A percentile compares a stretch with the other conserved stretches of the same genome.
Evolutionary conservation across 805 yeast genomes (phyloP).

Genomic region (Groenewaldozyma salmanticensis): DNA sequence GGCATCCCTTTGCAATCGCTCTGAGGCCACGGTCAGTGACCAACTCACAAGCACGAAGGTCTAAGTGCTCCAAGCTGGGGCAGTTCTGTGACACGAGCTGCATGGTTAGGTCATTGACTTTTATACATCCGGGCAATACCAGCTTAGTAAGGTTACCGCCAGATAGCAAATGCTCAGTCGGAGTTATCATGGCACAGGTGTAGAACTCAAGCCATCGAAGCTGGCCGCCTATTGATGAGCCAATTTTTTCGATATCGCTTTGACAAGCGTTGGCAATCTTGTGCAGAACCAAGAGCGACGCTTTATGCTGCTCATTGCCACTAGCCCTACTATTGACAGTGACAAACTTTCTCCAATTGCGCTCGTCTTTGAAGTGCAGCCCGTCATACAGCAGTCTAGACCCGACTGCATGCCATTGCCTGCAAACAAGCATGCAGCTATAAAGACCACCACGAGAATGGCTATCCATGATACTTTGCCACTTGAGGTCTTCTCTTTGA

Average conservation of each 20-base stretch:
- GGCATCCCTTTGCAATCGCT: constrained; percentile 54
- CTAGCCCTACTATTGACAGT: constrained; percentile 1
- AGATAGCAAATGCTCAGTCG: constrained; percentile 39
- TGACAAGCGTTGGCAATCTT: constrained; percentile 51
- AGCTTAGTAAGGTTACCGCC: constrained; percentile 35
- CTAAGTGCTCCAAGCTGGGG: constrained; percentile 54
- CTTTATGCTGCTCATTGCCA: constrained; percentile 14
- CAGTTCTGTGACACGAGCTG: constrained; percentile 42
- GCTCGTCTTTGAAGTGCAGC: constrained; percentile 43
- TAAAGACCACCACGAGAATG: constrained; percentile 28
- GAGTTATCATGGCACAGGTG: constrained; percentile 66
- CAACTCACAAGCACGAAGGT: constrained; percentile 73
- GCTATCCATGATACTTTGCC: not conserved
- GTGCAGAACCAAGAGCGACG: constrained; percentile 49
- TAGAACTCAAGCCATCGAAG: constrained; percentile 68
- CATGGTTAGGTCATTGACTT: constrained; percentile 52
- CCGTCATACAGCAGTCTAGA: constrained; percentile 44
- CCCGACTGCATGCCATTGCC: constrained; percentile 51
- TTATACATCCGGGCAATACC: constrained; percentile 61
- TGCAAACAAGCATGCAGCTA: constrained; percentile 62
- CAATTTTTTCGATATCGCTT: constrained; percentile 40
- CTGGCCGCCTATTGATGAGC: constrained; percentile 35
- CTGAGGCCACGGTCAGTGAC: constrained; percentile 70
- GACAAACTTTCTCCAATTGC: constrained; percentile 37
- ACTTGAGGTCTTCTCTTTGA: constrained; percentile 10